phyloP scores from a whole-genome alignment of 2,329 filamentous ascomycete species.

The Cladophialophora immunda region DNA sequence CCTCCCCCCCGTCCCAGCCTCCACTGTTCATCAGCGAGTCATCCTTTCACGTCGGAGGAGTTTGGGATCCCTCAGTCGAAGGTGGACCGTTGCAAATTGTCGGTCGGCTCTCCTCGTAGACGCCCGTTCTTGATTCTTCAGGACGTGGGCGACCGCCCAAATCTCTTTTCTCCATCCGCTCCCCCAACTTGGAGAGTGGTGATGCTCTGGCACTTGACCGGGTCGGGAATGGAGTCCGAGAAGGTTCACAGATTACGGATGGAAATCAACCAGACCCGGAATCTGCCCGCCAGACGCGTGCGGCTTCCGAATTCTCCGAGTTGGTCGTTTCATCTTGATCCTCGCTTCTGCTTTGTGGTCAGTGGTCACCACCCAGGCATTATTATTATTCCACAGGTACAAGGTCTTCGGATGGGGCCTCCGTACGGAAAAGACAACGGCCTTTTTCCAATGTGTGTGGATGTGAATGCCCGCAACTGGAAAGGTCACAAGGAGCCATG shows the following conservation, averaged over 20 bases:
- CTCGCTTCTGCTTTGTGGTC: background rate
- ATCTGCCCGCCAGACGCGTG: background rate
- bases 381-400: background rate
- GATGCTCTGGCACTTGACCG: background rate
- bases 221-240: conserved; percentile 1
- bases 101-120: background rate
- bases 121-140: background rate
- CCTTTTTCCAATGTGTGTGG: background rate
- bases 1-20: background rate
- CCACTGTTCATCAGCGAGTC: background rate
- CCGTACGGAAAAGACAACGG: background rate
- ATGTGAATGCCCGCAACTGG: background rate
- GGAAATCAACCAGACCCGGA: conserved; percentile 3
- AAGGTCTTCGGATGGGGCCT: background rate
- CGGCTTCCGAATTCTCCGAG: conserved; percentile 7
- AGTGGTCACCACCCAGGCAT: background rate
- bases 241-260: conserved; percentile 6
- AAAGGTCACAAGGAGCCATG: background rate
- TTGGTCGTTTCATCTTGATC: conserved; percentile 7
- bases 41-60: background rate
- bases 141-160: background rate
- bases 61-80: background rate
- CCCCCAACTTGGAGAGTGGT: background rate
- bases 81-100: background rate
- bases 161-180: background rate